Base-by-base conservation (phyloP, 805 yeast genomes). In the Hanseniaspora meyeri region DNA sequence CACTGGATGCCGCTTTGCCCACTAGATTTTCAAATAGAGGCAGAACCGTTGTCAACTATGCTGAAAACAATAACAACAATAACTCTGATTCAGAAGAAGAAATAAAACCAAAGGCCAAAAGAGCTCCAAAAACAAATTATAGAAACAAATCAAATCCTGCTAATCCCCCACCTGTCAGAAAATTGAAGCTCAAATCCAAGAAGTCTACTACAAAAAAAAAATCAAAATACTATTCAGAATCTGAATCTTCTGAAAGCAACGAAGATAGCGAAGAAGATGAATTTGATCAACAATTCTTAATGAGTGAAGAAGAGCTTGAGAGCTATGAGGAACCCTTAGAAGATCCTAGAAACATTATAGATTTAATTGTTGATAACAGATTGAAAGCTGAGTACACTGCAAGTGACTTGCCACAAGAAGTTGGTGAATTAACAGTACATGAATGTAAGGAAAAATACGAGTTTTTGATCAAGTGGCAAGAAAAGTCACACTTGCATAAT, bases 401-500 rank as follows among this genome's bases (percentile, higher is more conserved):
- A 62, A 56, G 65, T 67, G 59, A 69, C 46, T 40, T 55, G 53
- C 49, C 68, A 63, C 34, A 64, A 63, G 56, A 72, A 65, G 57
- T 65, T 47, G 50, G 48, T n/a, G 32, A 20, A 2, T 42, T 51
- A 29, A 56, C 70, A 55, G 60, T 80, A 16, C 68, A 72, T 49
- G 77, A 75, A 49, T 83, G 87, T 43, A 84, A 83, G 62, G 71
- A 72, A 52, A 81, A 79, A 59, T 83, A 74, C 63, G 79, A 77
- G 61, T 76, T 79, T 51, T 71, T 80, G 62, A 77, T 93, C 62
- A 93, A 93, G 71, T 93, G 99, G 98, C 75, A 78, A 19, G 87
- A 79, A 55, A 75, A 81, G 60, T 86, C 97, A 14, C 97, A 93
- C 71, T 74, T 93, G 60, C 99, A 93, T 70, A 93, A 91, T 68